A percentile compares a stretch with the other conserved stretches of the same genome.
Evolutionary conservation across 371 early-diverging fungal species (phyloP).

Genomic region (Lichtheimia corymbifera): DNA sequence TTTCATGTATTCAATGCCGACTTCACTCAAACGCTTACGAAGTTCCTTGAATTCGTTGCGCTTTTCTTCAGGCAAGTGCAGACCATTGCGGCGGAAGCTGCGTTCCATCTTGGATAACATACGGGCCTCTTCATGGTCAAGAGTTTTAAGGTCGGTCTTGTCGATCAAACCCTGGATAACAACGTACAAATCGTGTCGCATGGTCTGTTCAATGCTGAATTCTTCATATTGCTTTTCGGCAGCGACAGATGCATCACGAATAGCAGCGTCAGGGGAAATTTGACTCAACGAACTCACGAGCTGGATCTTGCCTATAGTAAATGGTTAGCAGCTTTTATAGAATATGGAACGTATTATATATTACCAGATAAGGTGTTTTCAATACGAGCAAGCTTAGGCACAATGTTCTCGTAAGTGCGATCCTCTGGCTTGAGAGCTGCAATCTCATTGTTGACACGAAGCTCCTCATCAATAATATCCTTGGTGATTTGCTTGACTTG

Average conservation of each 20-base stretch:
- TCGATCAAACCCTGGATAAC: constrained; percentile 59
- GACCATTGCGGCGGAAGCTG: constrained; percentile 71
- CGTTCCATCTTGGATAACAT: constrained; percentile 64
- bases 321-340: neutral
- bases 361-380: constrained; percentile 52
- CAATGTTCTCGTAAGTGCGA: constrained; percentile 63
- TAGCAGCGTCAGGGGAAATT: constrained; percentile 64
- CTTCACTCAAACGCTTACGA: constrained; percentile 69
- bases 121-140: constrained; percentile 67
- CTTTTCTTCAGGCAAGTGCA: constrained; percentile 64
- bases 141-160: constrained; percentile 48
- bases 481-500: constrained; percentile 36
- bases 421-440: constrained; percentile 52
- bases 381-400: constrained; percentile 51
- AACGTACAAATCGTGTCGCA: constrained; percentile 78
- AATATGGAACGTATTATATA: too few species aligned
- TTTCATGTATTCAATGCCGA: constrained; percentile 64
- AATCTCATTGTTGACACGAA: constrained; percentile 45
- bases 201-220: constrained; percentile 72
- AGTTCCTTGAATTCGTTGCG: constrained; percentile 62
- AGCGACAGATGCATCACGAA: constrained; percentile 72
- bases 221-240: constrained; percentile 67
- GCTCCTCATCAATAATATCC: constrained; percentile 39
- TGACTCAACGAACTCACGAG: constrained; percentile 64
- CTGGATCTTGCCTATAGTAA: constrained; percentile 38